phyloP scores from a whole-genome alignment of 2,329 filamentous ascomycete genomes.

The Leptosphaerulina australis region DNA sequence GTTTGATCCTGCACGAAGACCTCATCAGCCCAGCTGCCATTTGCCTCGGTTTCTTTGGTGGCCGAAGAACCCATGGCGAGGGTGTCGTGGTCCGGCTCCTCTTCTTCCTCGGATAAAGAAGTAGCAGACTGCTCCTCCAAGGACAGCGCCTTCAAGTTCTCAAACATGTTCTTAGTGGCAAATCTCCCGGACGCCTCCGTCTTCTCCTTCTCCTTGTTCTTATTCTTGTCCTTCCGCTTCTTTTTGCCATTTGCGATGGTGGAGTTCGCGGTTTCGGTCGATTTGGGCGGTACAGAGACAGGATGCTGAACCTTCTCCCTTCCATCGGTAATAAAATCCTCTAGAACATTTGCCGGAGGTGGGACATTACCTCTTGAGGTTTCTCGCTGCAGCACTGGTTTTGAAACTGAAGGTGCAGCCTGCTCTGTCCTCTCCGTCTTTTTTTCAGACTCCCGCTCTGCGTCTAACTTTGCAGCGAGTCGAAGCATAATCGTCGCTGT shows the following conservation, averaged over 20 bases:
- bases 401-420: not conserved
- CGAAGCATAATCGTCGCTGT: conserved; percentile 65
- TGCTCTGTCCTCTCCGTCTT: not conserved
- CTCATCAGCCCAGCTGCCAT: conserved; percentile 31
- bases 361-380: conserved; percentile 16
- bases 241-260: conserved; percentile 7
- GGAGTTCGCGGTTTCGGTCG: conserved; percentile 4
- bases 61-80: not conserved
- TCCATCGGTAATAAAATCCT: conserved; percentile 23
- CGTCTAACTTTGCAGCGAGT: conserved; percentile 59
- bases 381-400: not conserved
- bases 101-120: conserved; percentile 21
- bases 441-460: conserved; percentile 24
- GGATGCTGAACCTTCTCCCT: conserved; percentile 25
- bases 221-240: conserved; percentile 19
- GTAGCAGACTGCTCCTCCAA: conserved; percentile 4
- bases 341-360: not conserved
- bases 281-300: conserved; percentile 23
- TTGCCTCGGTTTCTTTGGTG: not conserved
- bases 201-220: conserved; percentile 8
- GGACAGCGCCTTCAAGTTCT: conserved; percentile 22
- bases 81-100: conserved; percentile 2
- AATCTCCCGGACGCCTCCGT: conserved; percentile 20
- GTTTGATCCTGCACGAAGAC: conserved; percentile 24
- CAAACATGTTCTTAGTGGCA: conserved; percentile 37